A percentile compares a stretch with the other conserved stretches of the same genome.
Conservation (phyloP, 148 eudicot genomes). For the Vaccinium corymbosum region DNA sequence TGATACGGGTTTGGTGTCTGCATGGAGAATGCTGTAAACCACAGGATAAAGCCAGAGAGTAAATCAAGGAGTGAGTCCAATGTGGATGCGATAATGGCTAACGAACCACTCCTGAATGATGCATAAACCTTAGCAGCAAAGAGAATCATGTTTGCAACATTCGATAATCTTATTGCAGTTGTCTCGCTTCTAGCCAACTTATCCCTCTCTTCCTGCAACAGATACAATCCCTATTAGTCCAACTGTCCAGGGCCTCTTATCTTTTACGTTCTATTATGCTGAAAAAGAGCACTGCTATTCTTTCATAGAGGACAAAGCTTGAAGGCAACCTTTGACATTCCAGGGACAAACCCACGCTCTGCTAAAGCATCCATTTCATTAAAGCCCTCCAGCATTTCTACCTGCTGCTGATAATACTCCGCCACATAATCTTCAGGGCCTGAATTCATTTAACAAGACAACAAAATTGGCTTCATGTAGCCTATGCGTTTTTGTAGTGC, state of each 20-base stretch:
- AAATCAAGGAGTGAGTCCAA: constrained; percentile 87
- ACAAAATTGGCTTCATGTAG: neutral
- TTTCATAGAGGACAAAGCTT: neutral
- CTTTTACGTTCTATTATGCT: neutral
- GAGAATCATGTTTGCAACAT: constrained; percentile 74
- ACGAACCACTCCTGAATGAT: constrained; percentile 64
- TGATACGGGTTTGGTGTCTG: constrained; percentile 73
- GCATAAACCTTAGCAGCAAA: constrained; percentile 81
- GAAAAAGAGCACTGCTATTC: neutral
- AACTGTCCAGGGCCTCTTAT: neutral
- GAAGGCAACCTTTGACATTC: constrained; percentile 52
- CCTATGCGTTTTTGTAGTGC: neutral
- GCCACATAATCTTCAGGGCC: constrained; percentile 83
- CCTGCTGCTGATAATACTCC: constrained; percentile 83
- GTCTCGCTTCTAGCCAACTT: constrained; percentile 71
- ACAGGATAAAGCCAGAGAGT: constrained; percentile 72
- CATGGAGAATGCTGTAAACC: constrained; percentile 93
- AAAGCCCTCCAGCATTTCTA: constrained; percentile 75
- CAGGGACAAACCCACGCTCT: constrained; percentile 80
- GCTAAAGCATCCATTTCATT: constrained; percentile 84
- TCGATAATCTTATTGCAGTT: constrained; percentile 72
- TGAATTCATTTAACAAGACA: constrained; percentile 20
- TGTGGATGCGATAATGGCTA: constrained; percentile 86
- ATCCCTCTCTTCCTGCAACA: constrained; percentile 69
- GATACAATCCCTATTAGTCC: constrained; percentile 8